Evolutionary conservation across 1,139 yeast genomes (phyloP).

Genomic region (Candida frijolesensis): DNA sequence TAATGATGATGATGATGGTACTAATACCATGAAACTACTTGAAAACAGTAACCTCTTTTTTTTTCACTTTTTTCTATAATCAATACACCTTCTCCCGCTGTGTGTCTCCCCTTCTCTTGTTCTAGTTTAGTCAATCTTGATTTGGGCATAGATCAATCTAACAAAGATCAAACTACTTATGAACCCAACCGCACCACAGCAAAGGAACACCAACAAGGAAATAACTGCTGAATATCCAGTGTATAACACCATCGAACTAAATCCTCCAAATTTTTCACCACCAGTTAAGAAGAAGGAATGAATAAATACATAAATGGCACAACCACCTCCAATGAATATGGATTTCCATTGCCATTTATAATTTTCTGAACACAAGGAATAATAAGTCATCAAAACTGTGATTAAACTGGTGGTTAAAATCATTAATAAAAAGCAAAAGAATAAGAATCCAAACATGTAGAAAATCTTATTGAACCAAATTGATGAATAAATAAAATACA

Average conservation of each 20-base stretch:
- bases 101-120: not conserved
- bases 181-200: constrained; percentile 91
- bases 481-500: constrained; percentile 85
- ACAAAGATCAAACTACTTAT: constrained; percentile 73
- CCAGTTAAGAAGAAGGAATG: constrained; percentile 79
- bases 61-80: not conserved
- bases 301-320: constrained; percentile 79
- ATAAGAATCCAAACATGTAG: constrained; percentile 97
- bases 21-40: no score
- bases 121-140: constrained; percentile 69
- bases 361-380: constrained; percentile 85
- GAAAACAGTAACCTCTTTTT: not conserved
- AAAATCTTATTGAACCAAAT: constrained; percentile 93
- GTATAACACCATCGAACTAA: constrained; percentile 76
- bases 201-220: constrained; percentile 70
- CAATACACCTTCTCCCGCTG: not conserved
- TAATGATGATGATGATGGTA: not conserved
- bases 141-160: constrained; percentile 76
- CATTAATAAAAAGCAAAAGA: constrained; percentile 84
- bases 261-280: constrained; percentile 66
- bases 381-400: constrained; percentile 78
- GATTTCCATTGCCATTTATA: constrained; percentile 99
- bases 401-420: constrained; percentile 80
- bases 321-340: constrained; percentile 85
- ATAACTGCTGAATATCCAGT: constrained; percentile 83